Conservation (phyloP, 2,329 filamentous ascomycete genomes). For the Microsporum ferrugineum region DNA sequence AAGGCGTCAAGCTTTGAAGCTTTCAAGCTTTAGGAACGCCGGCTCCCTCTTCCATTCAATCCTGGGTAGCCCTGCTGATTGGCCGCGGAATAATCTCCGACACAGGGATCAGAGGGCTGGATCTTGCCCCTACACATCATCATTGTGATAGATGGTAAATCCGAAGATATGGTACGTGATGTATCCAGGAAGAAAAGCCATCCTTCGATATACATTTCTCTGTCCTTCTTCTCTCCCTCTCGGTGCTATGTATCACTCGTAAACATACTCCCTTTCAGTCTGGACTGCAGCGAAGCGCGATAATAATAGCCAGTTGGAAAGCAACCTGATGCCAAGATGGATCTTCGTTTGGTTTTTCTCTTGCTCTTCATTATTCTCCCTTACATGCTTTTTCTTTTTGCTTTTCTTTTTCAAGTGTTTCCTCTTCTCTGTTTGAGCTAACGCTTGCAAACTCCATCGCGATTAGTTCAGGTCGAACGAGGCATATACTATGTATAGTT, state of each 20-base stretch:
- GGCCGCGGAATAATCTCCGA: slow-evolving; percentile 5
- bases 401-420: background rate
- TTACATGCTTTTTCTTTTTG: background rate
- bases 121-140: background rate
- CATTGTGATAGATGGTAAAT: background rate
- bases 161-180: background rate
- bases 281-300: background rate
- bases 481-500: background rate
- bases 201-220: background rate
- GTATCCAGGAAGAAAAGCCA: background rate
- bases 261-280: background rate
- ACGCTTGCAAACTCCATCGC: background rate
- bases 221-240: background rate
- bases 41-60: slow-evolving; percentile 4
- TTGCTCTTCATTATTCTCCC: background rate
- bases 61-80: slow-evolving; percentile 7
- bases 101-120: background rate
- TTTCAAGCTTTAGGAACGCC: slow-evolving; percentile 1
- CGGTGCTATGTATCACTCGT: background rate
- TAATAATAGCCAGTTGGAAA: background rate
- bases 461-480: background rate
- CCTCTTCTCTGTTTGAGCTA: background rate
- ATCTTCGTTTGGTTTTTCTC: background rate
- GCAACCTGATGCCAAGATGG: background rate
- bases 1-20: background rate